Evolutionary conservation across 2,329 filamentous ascomycete species (phyloP).

Genomic region (Didymella segeticola): DNA sequence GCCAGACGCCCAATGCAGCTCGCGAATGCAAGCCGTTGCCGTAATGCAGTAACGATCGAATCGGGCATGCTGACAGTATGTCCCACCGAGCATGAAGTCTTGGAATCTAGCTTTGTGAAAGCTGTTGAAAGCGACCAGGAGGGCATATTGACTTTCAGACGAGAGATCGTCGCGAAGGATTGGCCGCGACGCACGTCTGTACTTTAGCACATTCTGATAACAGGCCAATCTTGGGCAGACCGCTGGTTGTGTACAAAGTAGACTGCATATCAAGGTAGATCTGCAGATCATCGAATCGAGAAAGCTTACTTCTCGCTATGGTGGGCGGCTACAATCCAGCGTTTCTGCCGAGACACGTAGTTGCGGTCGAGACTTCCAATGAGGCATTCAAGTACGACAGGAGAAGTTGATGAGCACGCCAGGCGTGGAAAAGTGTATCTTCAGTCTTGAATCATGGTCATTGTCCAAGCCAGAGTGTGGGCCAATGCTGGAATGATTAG

Average conservation of each 20-base stretch:
- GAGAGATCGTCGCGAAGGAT: not conserved
- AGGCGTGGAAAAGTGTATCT: not conserved
- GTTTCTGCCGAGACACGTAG: not conserved
- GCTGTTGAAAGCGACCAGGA: not conserved
- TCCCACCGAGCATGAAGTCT: not conserved
- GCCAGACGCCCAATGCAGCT: constrained; percentile 10
- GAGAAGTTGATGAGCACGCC: too few relatives aligned
- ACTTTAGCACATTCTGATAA: not conserved
- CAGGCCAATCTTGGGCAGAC: not conserved
- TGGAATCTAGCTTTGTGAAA: not conserved
- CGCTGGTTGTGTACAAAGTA: not conserved
- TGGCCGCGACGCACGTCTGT: not conserved
- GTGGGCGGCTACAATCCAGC: not conserved
- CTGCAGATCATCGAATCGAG: constrained; percentile 7
- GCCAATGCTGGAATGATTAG: not conserved
- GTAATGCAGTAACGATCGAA: constrained; percentile 8
- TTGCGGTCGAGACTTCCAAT: not conserved
- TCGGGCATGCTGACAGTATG: constrained; percentile 1
- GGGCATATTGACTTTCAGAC: not conserved
- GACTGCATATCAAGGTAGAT: not conserved
- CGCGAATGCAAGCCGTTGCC: constrained; percentile 19
- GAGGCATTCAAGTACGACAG: not conserved
- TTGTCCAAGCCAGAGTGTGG: not conserved
- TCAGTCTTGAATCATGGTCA: not conserved
- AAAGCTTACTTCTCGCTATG: constrained; percentile 1